Conservation (phyloP, 1,284 basidiomycete genomes). For the Schizopora paradoxa region DNA sequence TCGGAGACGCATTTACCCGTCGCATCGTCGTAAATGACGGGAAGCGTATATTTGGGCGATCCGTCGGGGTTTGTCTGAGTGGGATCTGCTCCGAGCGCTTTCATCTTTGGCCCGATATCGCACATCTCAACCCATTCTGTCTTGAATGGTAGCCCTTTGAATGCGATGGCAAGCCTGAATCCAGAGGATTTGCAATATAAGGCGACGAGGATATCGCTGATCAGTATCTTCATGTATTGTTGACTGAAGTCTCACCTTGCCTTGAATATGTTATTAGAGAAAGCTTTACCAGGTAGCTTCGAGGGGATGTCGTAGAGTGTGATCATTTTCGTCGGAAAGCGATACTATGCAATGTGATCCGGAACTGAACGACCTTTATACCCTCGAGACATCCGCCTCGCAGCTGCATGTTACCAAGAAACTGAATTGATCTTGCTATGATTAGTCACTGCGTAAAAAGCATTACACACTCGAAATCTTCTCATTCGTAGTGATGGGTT, state of each 20-base stretch:
- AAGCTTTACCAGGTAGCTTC: slow-evolving; percentile 11
- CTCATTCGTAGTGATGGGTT: no score
- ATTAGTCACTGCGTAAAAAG: no score
- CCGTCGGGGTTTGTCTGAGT: slow-evolving; percentile 11
- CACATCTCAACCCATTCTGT: slow-evolving; percentile 21
- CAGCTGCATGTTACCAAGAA: no score
- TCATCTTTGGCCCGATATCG: slow-evolving; percentile 19
- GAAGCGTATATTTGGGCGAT: slow-evolving; percentile 14
- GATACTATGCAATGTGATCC: no score
- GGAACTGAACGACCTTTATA: no score
- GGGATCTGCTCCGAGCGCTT: slow-evolving; percentile 16
- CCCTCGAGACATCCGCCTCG: no score
- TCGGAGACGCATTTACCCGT: slow-evolving; percentile 17
- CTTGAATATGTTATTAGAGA: slow-evolving; percentile 20
- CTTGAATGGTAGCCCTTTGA: slow-evolving; percentile 17
- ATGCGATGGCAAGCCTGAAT: slow-evolving; percentile 9
- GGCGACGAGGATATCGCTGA: not conserved
- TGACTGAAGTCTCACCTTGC: slow-evolving; percentile 13
- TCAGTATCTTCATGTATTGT: not conserved
- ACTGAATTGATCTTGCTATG: no score
- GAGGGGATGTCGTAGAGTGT: slow-evolving; percentile 17
- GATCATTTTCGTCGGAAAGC: slow-evolving; percentile 11
- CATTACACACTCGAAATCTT: no score
- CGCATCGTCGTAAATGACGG: slow-evolving; percentile 17
- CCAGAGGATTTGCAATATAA: no score